A percentile compares a stretch with the other conserved stretches of the same genome.
Evolutionary conservation across 2,329 filamentous ascomycete species (phyloP).

Genomic region (Aspergillus fumigatiaffinis): DNA sequence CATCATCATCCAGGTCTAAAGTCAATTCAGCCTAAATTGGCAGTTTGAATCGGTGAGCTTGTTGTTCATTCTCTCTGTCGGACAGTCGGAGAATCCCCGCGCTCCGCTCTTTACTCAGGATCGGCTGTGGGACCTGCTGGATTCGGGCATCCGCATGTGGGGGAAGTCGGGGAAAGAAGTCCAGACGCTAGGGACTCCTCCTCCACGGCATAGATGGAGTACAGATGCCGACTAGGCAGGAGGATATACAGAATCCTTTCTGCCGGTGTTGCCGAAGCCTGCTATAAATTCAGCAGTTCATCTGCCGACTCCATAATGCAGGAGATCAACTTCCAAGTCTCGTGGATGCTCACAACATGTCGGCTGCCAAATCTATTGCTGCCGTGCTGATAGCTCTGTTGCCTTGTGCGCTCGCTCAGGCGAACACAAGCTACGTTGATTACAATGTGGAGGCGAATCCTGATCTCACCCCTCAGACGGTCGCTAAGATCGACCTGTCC

Average conservation of each 20-base stretch:
- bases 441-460: slow-evolving; percentile 25
- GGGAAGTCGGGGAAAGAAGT: slow-evolving; percentile 1
- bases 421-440: slow-evolving; percentile 25
- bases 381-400: slow-evolving; percentile 19
- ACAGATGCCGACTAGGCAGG: background rate
- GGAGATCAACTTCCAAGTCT: background rate
- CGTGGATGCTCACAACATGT: slow-evolving; percentile 13
- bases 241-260: background rate
- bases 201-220: slow-evolving; percentile 2
- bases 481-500: slow-evolving; percentile 16
- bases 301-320: background rate
- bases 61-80: background rate
- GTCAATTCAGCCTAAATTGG: slow-evolving; percentile 7
- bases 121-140: slow-evolving; percentile 19
- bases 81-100: slow-evolving; percentile 11
- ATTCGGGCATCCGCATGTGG: slow-evolving; percentile 8
- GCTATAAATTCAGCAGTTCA: slow-evolving; percentile 6
- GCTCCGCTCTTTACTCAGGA: slow-evolving; percentile 9
- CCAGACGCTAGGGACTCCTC: background rate
- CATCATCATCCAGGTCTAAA: background rate
- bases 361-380: slow-evolving; percentile 9
- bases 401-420: slow-evolving; percentile 21
- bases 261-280: background rate
- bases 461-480: slow-evolving; percentile 16
- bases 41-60: background rate